Evolutionary conservation across 352 stramenopile genomes (phyloP), one percentile per base, ranked within the genome.

Genomic region (Phytophthora sojae): DNA sequence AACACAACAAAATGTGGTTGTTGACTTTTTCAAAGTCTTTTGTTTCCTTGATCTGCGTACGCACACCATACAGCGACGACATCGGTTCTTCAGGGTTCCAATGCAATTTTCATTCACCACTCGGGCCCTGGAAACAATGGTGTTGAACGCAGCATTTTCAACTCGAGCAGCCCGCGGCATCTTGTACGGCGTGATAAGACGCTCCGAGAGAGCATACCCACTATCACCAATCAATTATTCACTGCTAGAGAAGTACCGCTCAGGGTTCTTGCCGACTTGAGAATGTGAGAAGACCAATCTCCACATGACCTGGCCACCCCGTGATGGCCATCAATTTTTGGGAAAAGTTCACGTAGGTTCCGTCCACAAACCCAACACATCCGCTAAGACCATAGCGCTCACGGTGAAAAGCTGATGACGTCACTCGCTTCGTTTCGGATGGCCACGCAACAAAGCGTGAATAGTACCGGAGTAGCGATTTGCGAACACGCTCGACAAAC

Each of bases 101-200:
- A 69, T 64, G 21, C 30, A 64, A 11, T 69, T 69, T 32, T 70
- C 55, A 32, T 59, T 64, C 0, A 70, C 11, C 1, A 69, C 62
- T 8, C 61, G 61, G 1, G 61, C 42, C 0, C 21, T 53, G 14
- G 57, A 55, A 14, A 49, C 4, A 6, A 62, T 44, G 6, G 39
- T 53, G 14, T 53, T 62, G 25, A 62, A 62, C 8, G 8, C 25
- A 9, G 37, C 3, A 25, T 62, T 62, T 3, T 44, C 12, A 4
- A 3, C 4, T 15, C 37, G 37, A 4, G 39, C 7, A 9, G 37
- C 23, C 11, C 23, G 11, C 3, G 56, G 56, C 15, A 57, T 65
- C 15, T 57, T 65, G 12, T 39, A 57, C 1, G 47, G 58, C 23
- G 57, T 35, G 3, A 57, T 35, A 35, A 65, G 49, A n/a, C 23